A percentile compares a stretch with the other conserved stretches of the same genome.
Conservation (phyloP, 1,284 basidiomycete species). For the Paramarasmius palmivorus region DNA sequence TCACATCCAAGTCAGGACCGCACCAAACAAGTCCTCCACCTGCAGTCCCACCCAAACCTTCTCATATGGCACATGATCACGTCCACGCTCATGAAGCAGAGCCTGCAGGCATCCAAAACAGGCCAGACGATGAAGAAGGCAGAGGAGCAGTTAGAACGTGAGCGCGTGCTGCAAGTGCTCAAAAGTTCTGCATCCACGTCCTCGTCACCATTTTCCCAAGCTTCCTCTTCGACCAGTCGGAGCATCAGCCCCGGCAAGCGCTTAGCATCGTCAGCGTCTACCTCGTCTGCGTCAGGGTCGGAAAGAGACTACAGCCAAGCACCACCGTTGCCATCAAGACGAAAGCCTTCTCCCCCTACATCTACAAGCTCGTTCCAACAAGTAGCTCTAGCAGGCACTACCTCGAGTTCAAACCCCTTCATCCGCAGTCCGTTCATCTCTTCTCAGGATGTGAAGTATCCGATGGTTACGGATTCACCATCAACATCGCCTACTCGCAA, state of each 20-base stretch:
- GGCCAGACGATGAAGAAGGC: constrained; percentile 68
- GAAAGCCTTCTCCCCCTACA: constrained; percentile 32
- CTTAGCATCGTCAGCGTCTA: constrained; percentile 3
- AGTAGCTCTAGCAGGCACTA: constrained; percentile 36
- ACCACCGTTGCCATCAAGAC: constrained; percentile 30
- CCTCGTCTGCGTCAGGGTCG: constrained; percentile 12
- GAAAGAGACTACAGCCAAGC: constrained; percentile 19
- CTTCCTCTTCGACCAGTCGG: constrained; percentile 20
- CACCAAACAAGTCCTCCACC: constrained; percentile 21
- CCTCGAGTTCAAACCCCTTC: not conserved
- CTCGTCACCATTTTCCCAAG: constrained; percentile 15
- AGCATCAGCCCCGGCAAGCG: constrained; percentile 30
- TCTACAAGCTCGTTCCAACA: constrained; percentile 46
- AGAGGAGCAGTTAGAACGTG: constrained; percentile 65
- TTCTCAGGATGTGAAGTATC: constrained; percentile 16
- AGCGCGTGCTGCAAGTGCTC: constrained; percentile 68
- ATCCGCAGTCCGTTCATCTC: not conserved
- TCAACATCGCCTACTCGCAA: constrained; percentile 14
- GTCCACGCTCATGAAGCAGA: constrained; percentile 66
- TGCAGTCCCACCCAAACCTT: constrained; percentile 29
- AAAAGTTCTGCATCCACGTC: constrained; percentile 42
- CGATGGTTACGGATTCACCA: constrained; percentile 14
- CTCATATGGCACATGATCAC: constrained; percentile 42
- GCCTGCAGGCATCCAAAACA: constrained; percentile 66
- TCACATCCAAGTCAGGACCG: constrained; percentile 16